phyloP scores from a whole-genome alignment of 1,284 basidiomycete genomes.

The Rhodotorula sp. region DNA sequence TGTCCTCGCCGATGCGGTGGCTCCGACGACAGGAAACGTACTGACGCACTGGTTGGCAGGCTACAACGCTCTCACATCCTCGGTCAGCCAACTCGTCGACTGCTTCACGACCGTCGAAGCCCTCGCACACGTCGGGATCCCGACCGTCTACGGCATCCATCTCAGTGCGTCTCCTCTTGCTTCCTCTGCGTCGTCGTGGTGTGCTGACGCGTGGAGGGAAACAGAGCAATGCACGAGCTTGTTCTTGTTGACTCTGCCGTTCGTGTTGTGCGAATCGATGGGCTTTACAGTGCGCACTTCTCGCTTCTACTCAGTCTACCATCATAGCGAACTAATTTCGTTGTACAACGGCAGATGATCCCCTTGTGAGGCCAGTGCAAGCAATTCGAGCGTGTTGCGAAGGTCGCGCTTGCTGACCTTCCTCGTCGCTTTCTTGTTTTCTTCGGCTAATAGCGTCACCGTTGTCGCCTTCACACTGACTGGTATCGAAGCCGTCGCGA shows the following conservation, averaged over 20 bases:
- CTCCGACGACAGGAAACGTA: too few relatives aligned
- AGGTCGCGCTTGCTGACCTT: background rate
- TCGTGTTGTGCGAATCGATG: constrained; percentile 43
- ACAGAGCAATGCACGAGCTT: constrained; percentile 32
- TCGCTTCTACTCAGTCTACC: background rate
- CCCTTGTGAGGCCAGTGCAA: constrained; percentile 24
- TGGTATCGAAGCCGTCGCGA: constrained; percentile 42
- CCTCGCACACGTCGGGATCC: constrained; percentile 36
- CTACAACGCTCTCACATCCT: constrained; percentile 36
- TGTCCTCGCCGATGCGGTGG: too few relatives aligned
- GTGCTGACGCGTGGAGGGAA: background rate
- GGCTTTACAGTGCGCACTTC: constrained; percentile 36
- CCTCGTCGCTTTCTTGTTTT: background rate
- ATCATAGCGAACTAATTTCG: constrained; percentile 1
- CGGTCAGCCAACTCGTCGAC: constrained; percentile 30
- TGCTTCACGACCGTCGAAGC: constrained; percentile 40
- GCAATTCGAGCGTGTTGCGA: too few relatives aligned
- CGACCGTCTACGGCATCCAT: constrained; percentile 27
- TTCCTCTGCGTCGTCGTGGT: background rate
- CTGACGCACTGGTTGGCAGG: constrained; percentile 7
- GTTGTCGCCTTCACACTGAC: constrained; percentile 44
- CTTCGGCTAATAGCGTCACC: constrained; percentile 21
- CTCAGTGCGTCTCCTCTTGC: background rate
- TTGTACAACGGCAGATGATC: constrained; percentile 34
- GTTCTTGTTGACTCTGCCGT: constrained; percentile 41